Evolutionary conservation across 768 basidiomycete species (phyloP), one percentile per base, ranked within the genome.

Genomic region (Xerocomellus intermedius): DNA sequence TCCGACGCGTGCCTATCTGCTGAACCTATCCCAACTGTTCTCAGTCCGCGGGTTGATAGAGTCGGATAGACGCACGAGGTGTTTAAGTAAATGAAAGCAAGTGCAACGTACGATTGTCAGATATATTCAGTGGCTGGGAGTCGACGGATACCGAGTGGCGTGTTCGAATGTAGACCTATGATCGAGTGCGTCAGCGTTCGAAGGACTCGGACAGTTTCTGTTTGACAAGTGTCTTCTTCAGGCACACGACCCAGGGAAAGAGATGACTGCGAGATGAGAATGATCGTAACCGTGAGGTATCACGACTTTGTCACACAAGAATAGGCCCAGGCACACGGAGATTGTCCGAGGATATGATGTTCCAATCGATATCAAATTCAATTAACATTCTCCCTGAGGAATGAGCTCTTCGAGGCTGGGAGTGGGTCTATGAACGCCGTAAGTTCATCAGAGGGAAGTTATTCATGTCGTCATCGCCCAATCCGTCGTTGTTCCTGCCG

Each of bases 241-340:
- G 17, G 36, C 9, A 26, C 17, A 14, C 22, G 24, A 21, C 14
- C 35, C 33, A 52, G 41, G 37, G 37, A 43, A 21, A 42, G 30
- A 32, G 13, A 49, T 60, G 42, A 32, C 51, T 54, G 45, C 41
- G 45, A 39, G 42, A 52, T 48, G 38, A 52, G 42, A 56, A 48
- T 37, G 48, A 38, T 28, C 38, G 22, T 16, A 19, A 51, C 30
- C 14, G 39, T 8, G 35, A 50, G 39, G 30, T 36, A 48, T 19
- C 30, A 35, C 37, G 28, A 19, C 9, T 21, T 24, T 22, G 12
- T 39, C 42, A 35, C 28, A 33, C 49, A 16, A 47, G 44, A 55
- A 56, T 43, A 56, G 10, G 35, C 43, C 14, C 22, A 17, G 24
- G 42, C 21, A 42, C 52, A 43, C 32, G 39, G 19, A 22, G 22